Evolutionary conservation across 192 early-diverging fungal genomes (phyloP).

Genomic region (Backusella morwellensis): DNA sequence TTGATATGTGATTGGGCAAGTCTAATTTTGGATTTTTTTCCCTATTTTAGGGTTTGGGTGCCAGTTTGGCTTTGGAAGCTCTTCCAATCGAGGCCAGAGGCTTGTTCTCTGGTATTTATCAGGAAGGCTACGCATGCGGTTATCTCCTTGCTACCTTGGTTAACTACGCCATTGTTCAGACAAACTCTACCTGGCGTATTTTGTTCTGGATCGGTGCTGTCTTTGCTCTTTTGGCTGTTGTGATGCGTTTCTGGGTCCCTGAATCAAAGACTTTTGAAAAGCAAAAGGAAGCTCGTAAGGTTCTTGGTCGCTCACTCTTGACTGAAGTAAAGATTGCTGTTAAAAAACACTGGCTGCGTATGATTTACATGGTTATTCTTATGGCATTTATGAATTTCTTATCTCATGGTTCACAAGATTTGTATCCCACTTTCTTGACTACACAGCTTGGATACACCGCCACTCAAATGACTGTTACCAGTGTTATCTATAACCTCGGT

Average conservation of each 20-base stretch:
- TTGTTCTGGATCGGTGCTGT: conserved; percentile 67
- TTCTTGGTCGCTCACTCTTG: conserved; percentile 22
- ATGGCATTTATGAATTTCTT: conserved; percentile 72
- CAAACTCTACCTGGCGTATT: conserved; percentile 57
- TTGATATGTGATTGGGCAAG: not conserved
- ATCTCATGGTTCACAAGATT: conserved; percentile 67
- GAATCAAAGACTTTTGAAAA: conserved; percentile 58
- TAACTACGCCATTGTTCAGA: conserved; percentile 53
- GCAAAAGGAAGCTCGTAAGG: conserved; percentile 29
- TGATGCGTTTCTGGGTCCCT: conserved; percentile 61
- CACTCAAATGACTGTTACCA: conserved; percentile 54
- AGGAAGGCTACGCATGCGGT: conserved; percentile 65
- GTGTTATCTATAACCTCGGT: conserved; percentile 59
- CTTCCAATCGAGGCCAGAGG: conserved; percentile 66
- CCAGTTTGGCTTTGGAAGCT: conserved; percentile 69
- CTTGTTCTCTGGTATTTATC: conserved; percentile 73
- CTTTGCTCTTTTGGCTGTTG: conserved; percentile 55
- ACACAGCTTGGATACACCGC: conserved; percentile 55
- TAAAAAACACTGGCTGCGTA: conserved; percentile 53
- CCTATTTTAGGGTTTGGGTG: conserved; percentile 67
- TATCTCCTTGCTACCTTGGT: conserved; percentile 63
- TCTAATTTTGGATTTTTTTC: conserved; percentile 7
- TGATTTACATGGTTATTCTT: conserved; percentile 52
- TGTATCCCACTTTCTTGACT: conserved; percentile 67
- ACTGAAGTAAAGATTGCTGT: conserved; percentile 19